Evolutionary conservation across 1,139 yeast genomes (phyloP), one percentile per base, ranked within the genome.

Genomic region (Zygosaccharomyces pseudobailii): DNA sequence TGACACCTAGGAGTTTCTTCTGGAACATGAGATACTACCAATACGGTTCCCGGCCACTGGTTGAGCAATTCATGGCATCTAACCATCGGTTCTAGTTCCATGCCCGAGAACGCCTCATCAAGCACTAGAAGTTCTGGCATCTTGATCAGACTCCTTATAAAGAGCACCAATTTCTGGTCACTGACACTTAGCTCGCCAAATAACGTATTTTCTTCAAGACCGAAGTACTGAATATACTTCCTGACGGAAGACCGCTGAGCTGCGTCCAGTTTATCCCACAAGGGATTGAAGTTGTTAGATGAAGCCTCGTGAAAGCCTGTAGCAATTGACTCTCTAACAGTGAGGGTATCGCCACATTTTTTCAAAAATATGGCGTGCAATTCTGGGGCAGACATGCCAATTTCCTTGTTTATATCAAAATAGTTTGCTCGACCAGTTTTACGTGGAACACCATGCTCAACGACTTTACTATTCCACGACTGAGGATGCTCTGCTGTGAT

Each of bases 401-500:
- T 87, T n/a, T 67, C 61, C 49, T 78, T 77, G 66, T 92, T 92
- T 49, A 87, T 82, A 46, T 83, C 86, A 59, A 88, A 88, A 60
- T 85, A 89, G 46, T 81, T 80, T 13, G 83, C 78, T 21, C 79
- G 81, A 4, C 97, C 97, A 0, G 90, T 81, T 52, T 76, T 76
- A 42, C 96, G 74, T n/a, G 80, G 76, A 24, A 67, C 67, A 0
- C 92, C 94, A 58, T 84, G 71, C 48, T 89, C 75, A 19, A 74
- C 66, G 37, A 92, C 74, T 24, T 78, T 80, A 3, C 81, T 76
- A 56, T 80, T 82, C 97, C 97, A 92, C 1, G 96, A 83, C 65
- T 92, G 96, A 0, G 98, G 98, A 62, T 92, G 98, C 59, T 92
- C 98, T 2, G 96, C 92, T 0, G 96, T 88, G 32, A 92, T 73